phyloP scores from a whole-genome alignment of 306 rosid genomes.

The Dryas octopetala region DNA sequence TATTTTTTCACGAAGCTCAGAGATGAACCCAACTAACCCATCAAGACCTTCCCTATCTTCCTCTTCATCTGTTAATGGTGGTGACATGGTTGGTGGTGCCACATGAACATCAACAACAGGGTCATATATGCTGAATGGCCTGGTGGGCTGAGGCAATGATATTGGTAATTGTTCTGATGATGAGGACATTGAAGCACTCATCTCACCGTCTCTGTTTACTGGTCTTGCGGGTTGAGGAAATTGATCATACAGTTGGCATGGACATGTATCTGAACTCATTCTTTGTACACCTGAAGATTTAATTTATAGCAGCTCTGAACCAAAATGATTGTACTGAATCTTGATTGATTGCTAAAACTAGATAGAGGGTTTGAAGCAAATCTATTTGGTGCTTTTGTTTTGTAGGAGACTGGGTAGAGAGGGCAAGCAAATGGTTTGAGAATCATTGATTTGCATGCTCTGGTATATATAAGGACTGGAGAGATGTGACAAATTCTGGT shows the following conservation, averaged over 20 bases:
- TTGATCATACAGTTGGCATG: neutral
- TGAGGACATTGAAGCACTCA: neutral
- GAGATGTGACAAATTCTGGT: too few species aligned
- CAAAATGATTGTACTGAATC: neutral
- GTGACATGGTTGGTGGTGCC: neutral
- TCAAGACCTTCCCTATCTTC: constrained; percentile 7
- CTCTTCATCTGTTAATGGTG: neutral
- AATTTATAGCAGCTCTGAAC: neutral
- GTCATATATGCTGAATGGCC: neutral
- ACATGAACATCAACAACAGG: neutral
- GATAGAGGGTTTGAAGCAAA: neutral
- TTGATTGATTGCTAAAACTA: neutral
- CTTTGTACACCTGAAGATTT: neutral
- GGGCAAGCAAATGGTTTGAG: neutral
- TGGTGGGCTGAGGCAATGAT: constrained; percentile 7
- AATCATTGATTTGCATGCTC: neutral
- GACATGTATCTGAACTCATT: constrained; percentile 3
- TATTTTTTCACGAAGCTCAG: constrained; percentile 10
- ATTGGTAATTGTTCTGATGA: neutral
- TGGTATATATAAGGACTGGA: neutral
- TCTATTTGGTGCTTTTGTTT: too few species aligned
- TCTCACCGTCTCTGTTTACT: neutral
- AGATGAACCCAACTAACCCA: constrained; percentile 8
- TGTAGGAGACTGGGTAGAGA: too few species aligned
- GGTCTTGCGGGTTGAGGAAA: constrained; percentile 28